Conservation (phyloP, 495 filamentous ascomycete genomes). For the Aspergillus sclerotioniger region DNA sequence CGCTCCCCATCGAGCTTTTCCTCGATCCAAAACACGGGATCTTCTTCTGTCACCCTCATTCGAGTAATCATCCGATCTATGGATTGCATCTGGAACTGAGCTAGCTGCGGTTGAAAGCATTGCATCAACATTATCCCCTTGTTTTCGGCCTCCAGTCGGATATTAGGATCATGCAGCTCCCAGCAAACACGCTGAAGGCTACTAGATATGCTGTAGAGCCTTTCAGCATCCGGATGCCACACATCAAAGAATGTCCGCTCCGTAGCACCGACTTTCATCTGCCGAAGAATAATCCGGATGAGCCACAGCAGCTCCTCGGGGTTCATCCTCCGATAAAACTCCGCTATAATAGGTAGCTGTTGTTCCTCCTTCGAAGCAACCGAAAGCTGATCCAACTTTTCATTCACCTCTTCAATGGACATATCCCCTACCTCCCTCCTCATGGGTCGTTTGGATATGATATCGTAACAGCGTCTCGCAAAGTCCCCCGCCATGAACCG, state of each 20-base stretch:
- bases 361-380: slow-evolving; percentile 73
- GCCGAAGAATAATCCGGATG: slow-evolving; percentile 87
- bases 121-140: slow-evolving; percentile 81
- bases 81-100: slow-evolving; percentile 88
- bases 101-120: slow-evolving; percentile 95
- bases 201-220: slow-evolving; percentile 85
- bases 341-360: slow-evolving; percentile 73
- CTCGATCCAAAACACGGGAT: slow-evolving; percentile 89
- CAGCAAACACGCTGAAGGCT: slow-evolving; percentile 90
- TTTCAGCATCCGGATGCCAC: slow-evolving; percentile 93
- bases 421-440: slow-evolving; percentile 69
- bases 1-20: slow-evolving; percentile 97
- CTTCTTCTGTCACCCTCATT: slow-evolving; percentile 66
- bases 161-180: slow-evolving; percentile 79
- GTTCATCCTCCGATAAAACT: slow-evolving; percentile 90
- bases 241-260: slow-evolving; percentile 88
- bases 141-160: slow-evolving; percentile 73
- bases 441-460: slow-evolving; percentile 82
- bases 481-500: slow-evolving; percentile 79
- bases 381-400: slow-evolving; percentile 76
- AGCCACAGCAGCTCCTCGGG: slow-evolving; percentile 92
- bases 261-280: slow-evolving; percentile 97
- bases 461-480: slow-evolving; percentile 80
- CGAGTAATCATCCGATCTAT: slow-evolving; percentile 78
- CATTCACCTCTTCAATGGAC: slow-evolving; percentile 87